Evolutionary conservation across 345 rosid genomes (phyloP).

Genomic region (Camelina neglecta): DNA sequence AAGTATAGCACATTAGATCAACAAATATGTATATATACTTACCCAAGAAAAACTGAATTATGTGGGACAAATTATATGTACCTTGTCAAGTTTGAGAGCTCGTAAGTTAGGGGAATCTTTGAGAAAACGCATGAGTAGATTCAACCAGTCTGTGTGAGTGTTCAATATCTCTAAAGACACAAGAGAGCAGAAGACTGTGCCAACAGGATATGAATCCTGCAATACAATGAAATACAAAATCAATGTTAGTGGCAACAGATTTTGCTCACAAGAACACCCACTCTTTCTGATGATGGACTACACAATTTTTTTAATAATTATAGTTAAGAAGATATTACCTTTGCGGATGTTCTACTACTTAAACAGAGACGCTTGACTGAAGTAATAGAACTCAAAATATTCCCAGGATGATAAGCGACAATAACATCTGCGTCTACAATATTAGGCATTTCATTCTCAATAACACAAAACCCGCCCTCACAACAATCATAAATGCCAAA

Average conservation of each 20-base stretch:
- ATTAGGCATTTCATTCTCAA: background rate
- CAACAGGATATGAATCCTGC: conserved; percentile 23
- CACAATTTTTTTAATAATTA: no score
- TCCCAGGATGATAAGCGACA: background rate
- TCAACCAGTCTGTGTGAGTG: conserved; percentile 2
- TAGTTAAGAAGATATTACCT: background rate
- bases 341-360: background rate
- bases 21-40: no score
- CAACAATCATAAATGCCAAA: background rate
- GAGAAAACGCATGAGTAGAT: background rate
- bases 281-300: no score
- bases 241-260: background rate
- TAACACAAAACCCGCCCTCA: background rate
- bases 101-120: conserved; percentile 4
- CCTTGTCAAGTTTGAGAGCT: background rate
- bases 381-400: background rate
- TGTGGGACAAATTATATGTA: no score
- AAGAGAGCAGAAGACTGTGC: background rate
- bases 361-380: background rate
- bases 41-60: no score
- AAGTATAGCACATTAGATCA: no score
- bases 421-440: background rate
- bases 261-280: no score
- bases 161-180: background rate
- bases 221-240: background rate